Base-by-base conservation (phyloP, 2,329 filamentous ascomycete genomes). In the Ceratocystis eucalypticola region DNA sequence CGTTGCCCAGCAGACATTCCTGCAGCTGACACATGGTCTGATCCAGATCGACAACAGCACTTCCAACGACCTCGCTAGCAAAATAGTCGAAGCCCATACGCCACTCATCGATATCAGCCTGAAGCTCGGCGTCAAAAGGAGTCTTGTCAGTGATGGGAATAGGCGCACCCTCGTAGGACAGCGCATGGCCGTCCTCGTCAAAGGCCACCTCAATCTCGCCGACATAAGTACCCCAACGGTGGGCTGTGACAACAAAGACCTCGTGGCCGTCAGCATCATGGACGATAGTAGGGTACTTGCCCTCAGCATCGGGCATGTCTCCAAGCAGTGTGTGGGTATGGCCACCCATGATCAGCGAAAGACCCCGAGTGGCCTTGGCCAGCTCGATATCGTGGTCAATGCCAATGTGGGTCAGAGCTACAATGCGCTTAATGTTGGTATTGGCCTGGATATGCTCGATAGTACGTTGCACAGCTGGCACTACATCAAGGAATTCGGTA, bases 201-300 rank as follows among this genome's bases (percentile, higher is more conserved):
- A 85, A 88, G 0, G 82, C 83, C 6, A 88, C 79, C 69, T 87
- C 84, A 69, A 88, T 88, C 72, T 85, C 85, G 67, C 85, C 85
- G 1, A 88, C 74, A 66, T 87, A 87, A 74, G 87, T 84, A 64
- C 84, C 85, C 85, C 85, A 88, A 69, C 84, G 81, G 72, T 84
- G 88, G 1, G 84, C 82, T 6, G 84, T 86, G 20, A 88, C 85
- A 70, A 87, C 80, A 71, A 87, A 88, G 62, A 88, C 85, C 70
- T 88, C 85, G 44, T 87, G 82, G 55, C 83, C 84, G 63, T 83
- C 80, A 69, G 78, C 74, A 72, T 88, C 86, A 33, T 80, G 74
- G 64, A 80, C 79, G 62, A 88, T 83, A 15, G 85, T 88, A 1
- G 85, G 85, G 71, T 88, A 88, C 7, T 80, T 77, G 45, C 84